A percentile compares a stretch with the other conserved stretches of the same genome.
Conservation (phyloP, 371 early-diverging fungal genomes). For the Mortierella sp. region DNA sequence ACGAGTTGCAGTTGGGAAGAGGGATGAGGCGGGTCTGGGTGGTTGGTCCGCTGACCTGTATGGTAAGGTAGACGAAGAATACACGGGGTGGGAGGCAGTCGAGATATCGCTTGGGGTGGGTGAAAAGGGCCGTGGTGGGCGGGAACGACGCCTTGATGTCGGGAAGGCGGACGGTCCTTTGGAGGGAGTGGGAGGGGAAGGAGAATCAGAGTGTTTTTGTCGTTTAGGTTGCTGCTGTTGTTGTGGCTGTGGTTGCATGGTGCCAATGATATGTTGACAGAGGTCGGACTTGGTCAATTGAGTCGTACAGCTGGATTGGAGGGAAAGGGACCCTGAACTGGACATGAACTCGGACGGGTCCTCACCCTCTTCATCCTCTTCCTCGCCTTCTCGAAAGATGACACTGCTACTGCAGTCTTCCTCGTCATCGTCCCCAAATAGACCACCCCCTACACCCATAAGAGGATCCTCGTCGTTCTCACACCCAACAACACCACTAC, state of each 20-base stretch:
- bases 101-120: slow-evolving; percentile 5
- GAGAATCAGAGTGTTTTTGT: neutral
- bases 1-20: slow-evolving; percentile 4
- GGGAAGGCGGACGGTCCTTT: neutral
- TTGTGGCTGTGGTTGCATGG: neutral
- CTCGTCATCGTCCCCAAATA: slow-evolving; percentile 11
- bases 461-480: slow-evolving; percentile 19
- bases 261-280: slow-evolving; percentile 15
- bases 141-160: slow-evolving; percentile 7
- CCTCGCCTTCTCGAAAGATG: slow-evolving; percentile 9
- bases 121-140: neutral
- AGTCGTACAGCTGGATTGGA: slow-evolving; percentile 38
- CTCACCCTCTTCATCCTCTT: slow-evolving; percentile 5
- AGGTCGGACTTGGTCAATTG: slow-evolving; percentile 39
- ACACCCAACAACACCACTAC: neutral
- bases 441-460: slow-evolving; percentile 12
- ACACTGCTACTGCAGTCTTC: slow-evolving; percentile 26
- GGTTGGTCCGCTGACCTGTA: slow-evolving; percentile 4
- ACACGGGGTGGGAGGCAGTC: slow-evolving; percentile 8
- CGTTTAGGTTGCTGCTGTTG: slow-evolving; percentile 11
- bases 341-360: slow-evolving; percentile 38
- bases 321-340: slow-evolving; percentile 37
- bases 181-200: neutral
- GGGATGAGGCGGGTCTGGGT: slow-evolving; percentile 7
- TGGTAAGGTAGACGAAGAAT: neutral